These are phyloP conservation scores for Diaporthe destruens DNA, from an alignment of 2,329 filamentous ascomycete species.

Conservation along the genomic window DNA sequence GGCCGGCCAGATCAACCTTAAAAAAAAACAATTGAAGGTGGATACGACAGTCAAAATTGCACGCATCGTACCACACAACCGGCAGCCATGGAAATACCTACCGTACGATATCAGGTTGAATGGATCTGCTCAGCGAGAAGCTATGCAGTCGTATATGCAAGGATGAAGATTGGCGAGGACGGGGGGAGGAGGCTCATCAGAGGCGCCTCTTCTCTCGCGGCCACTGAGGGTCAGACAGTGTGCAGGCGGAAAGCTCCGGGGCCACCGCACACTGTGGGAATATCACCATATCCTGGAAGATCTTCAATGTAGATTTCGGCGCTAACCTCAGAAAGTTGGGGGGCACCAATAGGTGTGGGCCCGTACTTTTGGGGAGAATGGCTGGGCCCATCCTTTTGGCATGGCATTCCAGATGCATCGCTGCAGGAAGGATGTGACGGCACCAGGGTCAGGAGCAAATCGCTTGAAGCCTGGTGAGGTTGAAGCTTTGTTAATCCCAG, in stretches of 20 bases:
- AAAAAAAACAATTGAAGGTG: background rate
- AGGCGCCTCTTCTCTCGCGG: constrained; percentile 6
- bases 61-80: constrained; percentile 12
- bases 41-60: background rate
- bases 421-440: constrained; percentile 35
- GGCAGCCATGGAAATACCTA: background rate
- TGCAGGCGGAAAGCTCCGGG: background rate
- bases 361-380: constrained; percentile 38
- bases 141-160: constrained; percentile 30
- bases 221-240: constrained; percentile 25
- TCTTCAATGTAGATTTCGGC: constrained; percentile 33
- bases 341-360: constrained; percentile 38
- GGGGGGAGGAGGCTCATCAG: constrained; percentile 31
- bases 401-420: constrained; percentile 39
- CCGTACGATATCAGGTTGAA: constrained; percentile 8
- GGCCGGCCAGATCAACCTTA: background rate
- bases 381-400: constrained; percentile 40
- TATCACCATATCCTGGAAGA: constrained; percentile 27
- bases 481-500: constrained; percentile 34
- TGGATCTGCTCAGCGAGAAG: constrained; percentile 8
- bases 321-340: constrained; percentile 36
- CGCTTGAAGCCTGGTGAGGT: constrained; percentile 21
- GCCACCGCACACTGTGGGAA: constrained; percentile 20
- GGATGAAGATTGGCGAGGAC: constrained; percentile 32
- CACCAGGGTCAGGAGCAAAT: constrained; percentile 34